These are phyloP conservation scores for Ulota crispa DNA, from an alignment of 225 moss, liverwort and hornwort genomes.

Conservation along the genomic window DNA sequence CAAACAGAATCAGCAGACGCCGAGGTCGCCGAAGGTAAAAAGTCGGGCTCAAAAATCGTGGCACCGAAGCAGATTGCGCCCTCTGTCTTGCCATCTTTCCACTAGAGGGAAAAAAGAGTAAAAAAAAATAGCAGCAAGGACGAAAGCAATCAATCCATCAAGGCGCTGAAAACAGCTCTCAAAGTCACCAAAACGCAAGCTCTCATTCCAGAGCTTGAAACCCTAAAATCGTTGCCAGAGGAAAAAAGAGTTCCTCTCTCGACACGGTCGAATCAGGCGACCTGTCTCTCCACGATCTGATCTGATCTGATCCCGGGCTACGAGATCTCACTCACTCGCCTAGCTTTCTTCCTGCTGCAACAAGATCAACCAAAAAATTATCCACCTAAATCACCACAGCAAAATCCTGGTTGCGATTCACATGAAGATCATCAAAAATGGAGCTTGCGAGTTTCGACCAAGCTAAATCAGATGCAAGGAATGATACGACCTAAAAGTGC, in stretches of 20 bases:
- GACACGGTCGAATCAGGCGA: not conserved
- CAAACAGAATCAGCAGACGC: slow-evolving; percentile 50
- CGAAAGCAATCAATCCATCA: slow-evolving; percentile 31
- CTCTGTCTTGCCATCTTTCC: slow-evolving; percentile 50
- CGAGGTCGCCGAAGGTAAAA: slow-evolving; percentile 60
- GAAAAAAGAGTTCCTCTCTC: not conserved
- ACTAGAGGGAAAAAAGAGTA: not conserved
- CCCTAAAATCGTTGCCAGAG: slow-evolving; percentile 23
- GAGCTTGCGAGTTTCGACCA: not conserved
- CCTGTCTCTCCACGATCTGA: not conserved
- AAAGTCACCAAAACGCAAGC: not conserved
- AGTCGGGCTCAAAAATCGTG: slow-evolving; percentile 45
- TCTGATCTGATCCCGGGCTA: not conserved
- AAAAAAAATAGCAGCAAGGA: not conserved
- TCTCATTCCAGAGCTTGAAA: slow-evolving; percentile 21
- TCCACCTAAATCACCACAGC: not conserved
- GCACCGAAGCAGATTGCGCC: slow-evolving; percentile 30
- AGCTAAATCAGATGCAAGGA: not conserved
- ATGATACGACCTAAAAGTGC: not conserved
- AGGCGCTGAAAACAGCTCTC: not conserved
- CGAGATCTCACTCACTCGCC: not conserved
- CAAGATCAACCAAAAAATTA: not conserved
- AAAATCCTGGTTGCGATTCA: not conserved
- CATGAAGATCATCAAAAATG: not conserved
- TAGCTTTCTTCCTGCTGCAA: slow-evolving; percentile 21